Percentiles rank a stretch among this genome's conserved stretches.
These are phyloP conservation scores for Jasminum sambac DNA, from an alignment of 257 asterid species.

Conservation along the genomic window DNA sequence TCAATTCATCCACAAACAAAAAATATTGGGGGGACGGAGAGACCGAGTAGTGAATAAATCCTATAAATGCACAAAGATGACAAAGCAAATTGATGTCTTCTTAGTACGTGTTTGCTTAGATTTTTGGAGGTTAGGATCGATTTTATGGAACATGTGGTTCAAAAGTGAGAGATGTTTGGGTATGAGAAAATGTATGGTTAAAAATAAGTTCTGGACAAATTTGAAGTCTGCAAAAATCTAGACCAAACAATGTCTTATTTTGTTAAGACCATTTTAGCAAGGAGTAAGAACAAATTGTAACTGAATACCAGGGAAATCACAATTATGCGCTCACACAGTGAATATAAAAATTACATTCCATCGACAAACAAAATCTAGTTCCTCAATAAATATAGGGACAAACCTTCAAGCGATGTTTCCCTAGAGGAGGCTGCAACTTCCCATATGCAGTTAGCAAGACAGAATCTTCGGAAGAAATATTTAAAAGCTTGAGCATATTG, in stretches of 20 bases:
- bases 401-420: slow-evolving; percentile 92
- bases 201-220: too few relatives aligned
- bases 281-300: background rate
- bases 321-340: slow-evolving; percentile 1
- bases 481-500: slow-evolving; percentile 80
- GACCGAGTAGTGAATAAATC: background rate
- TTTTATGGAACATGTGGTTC: too few relatives aligned
- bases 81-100: background rate
- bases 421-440: slow-evolving; percentile 85
- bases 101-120: background rate
- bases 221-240: too few relatives aligned
- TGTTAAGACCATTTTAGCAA: background rate
- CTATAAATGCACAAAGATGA: background rate
- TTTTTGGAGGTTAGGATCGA: too few relatives aligned
- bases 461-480: slow-evolving; percentile 56
- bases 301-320: background rate
- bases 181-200: too few relatives aligned
- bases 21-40: background rate
- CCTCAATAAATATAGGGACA: slow-evolving; percentile 8
- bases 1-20: background rate
- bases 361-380: background rate
- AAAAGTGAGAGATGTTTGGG: too few relatives aligned
- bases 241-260: too few relatives aligned
- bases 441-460: slow-evolving; percentile 77
- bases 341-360: background rate